phyloP scores from a whole-genome alignment of 23 red algal genomes.

The Agarophyton chilense region DNA sequence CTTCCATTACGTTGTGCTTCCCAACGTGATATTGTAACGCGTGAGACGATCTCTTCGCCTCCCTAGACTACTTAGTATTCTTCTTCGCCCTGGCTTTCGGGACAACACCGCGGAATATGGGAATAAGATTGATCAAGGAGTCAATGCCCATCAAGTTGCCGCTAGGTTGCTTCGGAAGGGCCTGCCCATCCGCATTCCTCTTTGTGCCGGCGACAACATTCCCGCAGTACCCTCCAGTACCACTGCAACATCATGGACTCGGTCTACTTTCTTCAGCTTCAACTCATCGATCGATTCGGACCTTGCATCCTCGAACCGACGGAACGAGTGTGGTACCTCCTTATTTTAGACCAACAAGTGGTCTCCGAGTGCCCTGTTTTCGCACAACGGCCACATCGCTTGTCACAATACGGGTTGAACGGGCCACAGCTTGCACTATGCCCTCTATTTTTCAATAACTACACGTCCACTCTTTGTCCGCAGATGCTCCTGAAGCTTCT shows the following conservation, averaged over 20 bases:
- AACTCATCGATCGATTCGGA: neutral
- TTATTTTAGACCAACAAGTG: neutral
- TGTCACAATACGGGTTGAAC: neutral
- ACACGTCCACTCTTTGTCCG: neutral
- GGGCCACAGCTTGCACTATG: neutral
- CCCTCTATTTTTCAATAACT: neutral
- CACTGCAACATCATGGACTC: neutral
- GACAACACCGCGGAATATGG: neutral
- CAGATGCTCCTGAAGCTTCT: neutral
- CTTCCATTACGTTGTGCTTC: constrained; percentile 22
- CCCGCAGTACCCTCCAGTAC: neutral
- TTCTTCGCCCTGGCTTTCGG: neutral
- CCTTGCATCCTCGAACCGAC: neutral
- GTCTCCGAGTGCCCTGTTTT: constrained; percentile 1
- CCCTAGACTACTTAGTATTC: neutral
- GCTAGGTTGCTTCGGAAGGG: neutral
- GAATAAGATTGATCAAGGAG: neutral
- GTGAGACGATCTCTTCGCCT: neutral
- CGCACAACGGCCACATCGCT: neutral
- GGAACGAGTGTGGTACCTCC: neutral
- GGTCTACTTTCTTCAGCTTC: neutral
- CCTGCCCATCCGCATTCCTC: neutral
- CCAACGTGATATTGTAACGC: neutral
- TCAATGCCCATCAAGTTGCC: neutral
- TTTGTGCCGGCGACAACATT: neutral